Evolutionary conservation across 768 basidiomycete genomes (phyloP), one percentile per base, ranked within the genome.

Genomic region (Amanita thiersii): DNA sequence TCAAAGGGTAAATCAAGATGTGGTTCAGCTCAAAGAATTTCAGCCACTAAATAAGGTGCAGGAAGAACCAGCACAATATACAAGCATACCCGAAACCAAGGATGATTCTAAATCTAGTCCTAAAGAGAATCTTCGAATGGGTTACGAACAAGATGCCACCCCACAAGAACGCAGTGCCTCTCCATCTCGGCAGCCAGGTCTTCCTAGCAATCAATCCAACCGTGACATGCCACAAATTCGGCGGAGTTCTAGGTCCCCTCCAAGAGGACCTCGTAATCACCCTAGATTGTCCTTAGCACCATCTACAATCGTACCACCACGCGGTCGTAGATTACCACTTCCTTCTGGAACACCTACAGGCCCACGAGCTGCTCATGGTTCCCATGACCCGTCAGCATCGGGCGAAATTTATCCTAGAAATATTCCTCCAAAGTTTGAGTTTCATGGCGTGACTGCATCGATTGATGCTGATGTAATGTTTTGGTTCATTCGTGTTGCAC

Each of bases 221-320:
- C 50, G 49, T 6, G 47, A 42, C 5, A 31, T 37, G 3, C 30
- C 45, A 44, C 47, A 53, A 32, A 51, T 52, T 9, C 50, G 47
- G 37, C 53, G 56, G 25, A 15, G 37, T 28, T 50, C 56, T 25
- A 63, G 61, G 21, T 66, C 66, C 3, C 69, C 68, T 8, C 66
- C 69, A 14, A 58, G 64, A 42, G 68, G 63, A 1, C 69, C 68
- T 31, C 64, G 65, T 17, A 54, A 50, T 34, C 51, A 59, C 39
- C 31, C 50, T n/a, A 52, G 46, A 37, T 45, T 46, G 21, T 44
- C 48, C 36, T 39, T 43, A 5, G 47, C 47, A 11, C 52, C 53
- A 10, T 44, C 50, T 8, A 46, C 48, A 32, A 47, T 51, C 12
- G 45, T 52, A 19, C 43, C 55, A 6, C 42, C 46, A 19, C 46